These are phyloP conservation scores for Pyrenophora teres DNA, from an alignment of 2,329 filamentous ascomycete genomes.

Conservation along the genomic window DNA sequence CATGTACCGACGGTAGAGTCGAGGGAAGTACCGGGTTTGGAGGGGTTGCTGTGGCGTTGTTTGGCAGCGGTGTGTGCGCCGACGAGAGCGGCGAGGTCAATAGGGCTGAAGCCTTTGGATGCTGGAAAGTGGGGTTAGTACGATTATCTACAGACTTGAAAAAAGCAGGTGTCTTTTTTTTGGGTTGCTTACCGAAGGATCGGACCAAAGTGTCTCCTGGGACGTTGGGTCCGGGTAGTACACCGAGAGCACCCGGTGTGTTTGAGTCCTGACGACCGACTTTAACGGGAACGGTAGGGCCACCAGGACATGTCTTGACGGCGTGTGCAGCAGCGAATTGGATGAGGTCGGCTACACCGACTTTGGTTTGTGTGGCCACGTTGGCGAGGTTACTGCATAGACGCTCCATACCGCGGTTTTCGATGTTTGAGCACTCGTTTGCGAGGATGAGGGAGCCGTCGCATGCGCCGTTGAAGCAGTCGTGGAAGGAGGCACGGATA, in stretches of 20 bases:
- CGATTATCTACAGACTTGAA: neutral
- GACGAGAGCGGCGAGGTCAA: constrained; percentile 47
- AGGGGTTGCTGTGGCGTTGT: constrained; percentile 34
- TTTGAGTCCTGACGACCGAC: constrained; percentile 42
- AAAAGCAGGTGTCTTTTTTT: neutral
- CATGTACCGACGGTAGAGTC: constrained; percentile 46
- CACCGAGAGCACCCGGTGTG: constrained; percentile 23
- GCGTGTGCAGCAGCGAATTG: constrained; percentile 47
- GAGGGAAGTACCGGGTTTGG: constrained; percentile 30
- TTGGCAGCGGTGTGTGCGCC: constrained; percentile 46
- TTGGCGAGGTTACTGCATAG: constrained; percentile 49
- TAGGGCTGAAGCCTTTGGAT: constrained; percentile 44
- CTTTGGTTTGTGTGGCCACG: constrained; percentile 49
- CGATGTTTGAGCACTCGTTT: constrained; percentile 40
- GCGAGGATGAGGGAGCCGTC: constrained; percentile 46
- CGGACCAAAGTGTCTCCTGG: constrained; percentile 27
- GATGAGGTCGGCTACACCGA: constrained; percentile 43
- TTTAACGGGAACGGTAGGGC: constrained; percentile 40
- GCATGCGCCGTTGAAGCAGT: constrained; percentile 45
- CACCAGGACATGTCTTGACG: constrained; percentile 45
- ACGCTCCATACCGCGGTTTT: constrained; percentile 52
- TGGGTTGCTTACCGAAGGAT: constrained; percentile 34
- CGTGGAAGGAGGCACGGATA: constrained; percentile 43
- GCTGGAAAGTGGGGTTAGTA: constrained; percentile 9
- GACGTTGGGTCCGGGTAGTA: constrained; percentile 30